Evolutionary conservation across 1,284 basidiomycete genomes (phyloP).

Genomic region (Trametes sp.): DNA sequence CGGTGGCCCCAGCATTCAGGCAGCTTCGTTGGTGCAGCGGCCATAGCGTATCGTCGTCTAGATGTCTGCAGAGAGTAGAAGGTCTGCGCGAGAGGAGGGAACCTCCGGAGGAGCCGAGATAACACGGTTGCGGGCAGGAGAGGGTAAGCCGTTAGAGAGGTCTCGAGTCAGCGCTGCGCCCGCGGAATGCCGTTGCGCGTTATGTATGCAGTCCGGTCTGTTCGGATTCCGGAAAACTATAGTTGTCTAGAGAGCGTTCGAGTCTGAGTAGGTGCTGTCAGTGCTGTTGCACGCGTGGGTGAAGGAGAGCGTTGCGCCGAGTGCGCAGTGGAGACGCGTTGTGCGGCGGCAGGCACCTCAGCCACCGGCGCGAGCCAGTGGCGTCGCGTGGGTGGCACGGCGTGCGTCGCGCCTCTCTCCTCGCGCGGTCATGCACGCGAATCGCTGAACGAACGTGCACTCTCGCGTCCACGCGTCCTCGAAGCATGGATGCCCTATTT

Average conservation of each 20-base stretch:
- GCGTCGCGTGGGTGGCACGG: conserved; percentile 1
- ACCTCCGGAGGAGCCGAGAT: neutral
- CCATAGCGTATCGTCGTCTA: conserved; percentile 2
- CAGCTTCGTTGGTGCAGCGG: conserved; percentile 28
- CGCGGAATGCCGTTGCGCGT: neutral
- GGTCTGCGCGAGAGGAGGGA: neutral
- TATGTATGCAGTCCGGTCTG: too few species aligned
- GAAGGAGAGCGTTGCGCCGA: too few species aligned
- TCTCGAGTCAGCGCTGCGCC: neutral
- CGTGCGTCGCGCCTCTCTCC: conserved; percentile 1
- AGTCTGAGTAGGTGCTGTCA: too few species aligned
- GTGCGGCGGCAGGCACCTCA: neutral
- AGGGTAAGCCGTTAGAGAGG: neutral
- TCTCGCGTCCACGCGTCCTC: neutral
- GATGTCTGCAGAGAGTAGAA: neutral
- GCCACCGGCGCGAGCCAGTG: conserved; percentile 1
- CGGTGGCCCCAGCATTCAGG: conserved; percentile 94
- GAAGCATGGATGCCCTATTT: neutral
- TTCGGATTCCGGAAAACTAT: too few species aligned
- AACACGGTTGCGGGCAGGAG: neutral
- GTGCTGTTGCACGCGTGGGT: neutral
- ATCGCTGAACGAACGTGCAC: neutral
- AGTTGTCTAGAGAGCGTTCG: too few species aligned
- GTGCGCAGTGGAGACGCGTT: neutral
- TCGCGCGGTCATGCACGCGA: neutral